A percentile compares a stretch with the other conserved stretches of the same genome.
These are phyloP conservation scores for Symbiodinium natans DNA, from an alignment of 73 alveolate species.

Conservation along the genomic window DNA sequence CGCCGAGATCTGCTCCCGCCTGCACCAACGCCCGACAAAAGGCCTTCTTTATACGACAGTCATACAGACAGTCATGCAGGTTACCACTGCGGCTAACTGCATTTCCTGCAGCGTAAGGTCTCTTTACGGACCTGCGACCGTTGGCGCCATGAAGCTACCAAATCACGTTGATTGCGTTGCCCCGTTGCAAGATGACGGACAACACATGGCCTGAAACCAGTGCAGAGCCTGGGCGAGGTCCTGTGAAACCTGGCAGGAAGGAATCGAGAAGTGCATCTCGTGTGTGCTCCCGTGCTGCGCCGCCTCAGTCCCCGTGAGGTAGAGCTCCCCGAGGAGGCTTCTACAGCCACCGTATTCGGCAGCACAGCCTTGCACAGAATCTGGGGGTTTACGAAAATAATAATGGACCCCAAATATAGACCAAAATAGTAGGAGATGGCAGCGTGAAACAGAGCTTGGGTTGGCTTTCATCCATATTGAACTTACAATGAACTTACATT, in stretches of 20 bases:
- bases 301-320: slow-evolving; percentile 48
- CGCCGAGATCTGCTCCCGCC: slow-evolving; percentile 75
- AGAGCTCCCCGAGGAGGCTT: slow-evolving; percentile 37
- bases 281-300: too few relatives aligned
- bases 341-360: neutral
- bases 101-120: too few relatives aligned
- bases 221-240: slow-evolving; percentile 27
- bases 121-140: too few relatives aligned
- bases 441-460: too few relatives aligned
- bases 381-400: neutral
- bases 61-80: too few relatives aligned
- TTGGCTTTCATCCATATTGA: too few relatives aligned
- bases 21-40: neutral
- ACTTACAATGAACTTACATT: neutral
- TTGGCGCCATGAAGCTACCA: too few relatives aligned
- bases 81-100: too few relatives aligned
- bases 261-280: neutral
- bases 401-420: neutral
- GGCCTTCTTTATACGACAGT: too few relatives aligned
- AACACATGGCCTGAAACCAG: slow-evolving; percentile 14
- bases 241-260: slow-evolving; percentile 13
- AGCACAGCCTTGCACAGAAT: neutral
- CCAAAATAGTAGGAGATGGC: neutral
- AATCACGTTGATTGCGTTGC: neutral
- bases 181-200: neutral